Evolutionary conservation across 495 filamentous ascomycete genomes (phyloP).

Genomic region (Aspergillus ostianus): DNA sequence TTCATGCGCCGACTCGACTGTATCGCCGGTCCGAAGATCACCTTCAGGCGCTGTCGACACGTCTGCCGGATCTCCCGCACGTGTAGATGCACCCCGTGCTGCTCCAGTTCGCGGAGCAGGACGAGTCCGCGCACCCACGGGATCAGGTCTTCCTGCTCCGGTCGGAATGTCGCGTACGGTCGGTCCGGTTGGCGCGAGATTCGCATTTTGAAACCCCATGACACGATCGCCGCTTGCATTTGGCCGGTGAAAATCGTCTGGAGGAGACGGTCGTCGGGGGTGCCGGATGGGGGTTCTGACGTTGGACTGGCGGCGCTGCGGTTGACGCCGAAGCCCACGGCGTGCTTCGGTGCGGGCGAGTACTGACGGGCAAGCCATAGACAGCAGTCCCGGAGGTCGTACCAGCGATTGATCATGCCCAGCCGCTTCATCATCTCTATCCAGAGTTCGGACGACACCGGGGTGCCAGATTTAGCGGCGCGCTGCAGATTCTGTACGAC

Average conservation of each 20-base stretch:
- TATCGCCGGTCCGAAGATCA: conserved; percentile 44
- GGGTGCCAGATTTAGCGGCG: conserved; percentile 28
- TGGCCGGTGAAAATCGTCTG: conserved; percentile 42
- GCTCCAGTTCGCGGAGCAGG: conserved; percentile 48
- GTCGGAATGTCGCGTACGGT: conserved; percentile 9
- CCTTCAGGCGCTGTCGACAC: conserved; percentile 47
- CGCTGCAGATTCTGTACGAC: conserved; percentile 36
- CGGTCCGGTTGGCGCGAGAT: conserved; percentile 21
- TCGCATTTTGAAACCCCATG: conserved; percentile 56
- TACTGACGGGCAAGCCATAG: conserved; percentile 46
- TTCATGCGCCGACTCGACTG: conserved; percentile 33
- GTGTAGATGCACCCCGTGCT: conserved; percentile 45
- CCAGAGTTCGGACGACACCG: conserved; percentile 38
- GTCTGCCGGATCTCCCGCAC: conserved; percentile 35
- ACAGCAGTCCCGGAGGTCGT: conserved; percentile 36
- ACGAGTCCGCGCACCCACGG: conserved; percentile 50
- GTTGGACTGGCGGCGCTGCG: not conserved
- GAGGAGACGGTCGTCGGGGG: conserved; percentile 24
- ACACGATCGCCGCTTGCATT: conserved; percentile 53
- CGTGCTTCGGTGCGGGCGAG: conserved; percentile 11
- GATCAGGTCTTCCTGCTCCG: conserved; percentile 22
- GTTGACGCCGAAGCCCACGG: not conserved
- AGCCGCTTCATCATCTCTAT: conserved; percentile 42
- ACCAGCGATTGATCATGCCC: conserved; percentile 38
- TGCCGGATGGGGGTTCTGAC: no score